Evolutionary conservation across 306 rosid species (phyloP).

Genomic region (Prunus kanzakura): DNA sequence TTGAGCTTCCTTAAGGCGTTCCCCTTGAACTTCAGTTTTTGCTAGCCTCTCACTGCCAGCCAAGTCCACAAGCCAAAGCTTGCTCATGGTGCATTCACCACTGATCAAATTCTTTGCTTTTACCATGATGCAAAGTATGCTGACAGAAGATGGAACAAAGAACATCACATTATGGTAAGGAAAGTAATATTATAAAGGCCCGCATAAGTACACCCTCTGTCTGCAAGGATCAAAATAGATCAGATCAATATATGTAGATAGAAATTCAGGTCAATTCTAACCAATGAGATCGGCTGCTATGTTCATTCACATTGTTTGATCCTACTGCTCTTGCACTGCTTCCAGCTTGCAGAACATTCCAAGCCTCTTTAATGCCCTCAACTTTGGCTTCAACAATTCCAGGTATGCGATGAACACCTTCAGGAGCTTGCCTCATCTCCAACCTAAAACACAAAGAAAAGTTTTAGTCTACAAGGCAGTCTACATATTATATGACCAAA

Average conservation of each 20-base stretch:
- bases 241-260: not conserved
- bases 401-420: conserved; percentile 14
- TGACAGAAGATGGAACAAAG: not conserved
- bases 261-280: not conserved
- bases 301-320: conserved; percentile 19
- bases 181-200: not conserved
- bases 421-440: conserved; percentile 21
- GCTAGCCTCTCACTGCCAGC: conserved; percentile 32
- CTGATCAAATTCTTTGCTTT: conserved; percentile 15
- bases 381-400: conserved; percentile 23
- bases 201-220: not conserved
- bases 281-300: conserved; percentile 27
- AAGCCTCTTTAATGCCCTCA: conserved; percentile 14
- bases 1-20: conserved; percentile 30
- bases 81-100: conserved; percentile 13
- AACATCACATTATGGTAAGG: not conserved
- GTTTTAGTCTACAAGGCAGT: not conserved
- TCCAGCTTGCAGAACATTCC: conserved; percentile 21
- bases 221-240: not conserved
- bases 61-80: conserved; percentile 27
- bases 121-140: conserved; percentile 22
- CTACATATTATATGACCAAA: not conserved
- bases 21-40: conserved; percentile 21
- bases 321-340: conserved; percentile 19
- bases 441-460: not conserved